phyloP scores from a whole-genome alignment of 2,329 filamentous ascomycete genomes.

The Clarireedia paspali region DNA sequence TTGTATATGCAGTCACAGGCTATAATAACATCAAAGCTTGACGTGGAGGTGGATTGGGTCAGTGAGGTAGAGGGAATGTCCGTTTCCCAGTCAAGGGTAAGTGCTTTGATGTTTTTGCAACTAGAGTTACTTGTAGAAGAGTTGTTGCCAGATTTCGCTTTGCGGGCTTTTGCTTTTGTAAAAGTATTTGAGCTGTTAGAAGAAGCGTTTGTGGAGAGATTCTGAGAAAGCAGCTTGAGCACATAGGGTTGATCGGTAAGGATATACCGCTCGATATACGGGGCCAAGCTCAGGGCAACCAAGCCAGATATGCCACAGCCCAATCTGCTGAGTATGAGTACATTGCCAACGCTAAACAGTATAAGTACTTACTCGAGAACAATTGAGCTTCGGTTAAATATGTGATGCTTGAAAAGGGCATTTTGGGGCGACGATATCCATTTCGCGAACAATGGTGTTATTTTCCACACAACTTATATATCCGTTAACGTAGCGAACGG shows the following conservation, averaged over 20 bases:
- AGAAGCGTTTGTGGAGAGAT: conserved; percentile 51
- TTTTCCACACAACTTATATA: conserved; percentile 73
- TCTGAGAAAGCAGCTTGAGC: conserved; percentile 65
- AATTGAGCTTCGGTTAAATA: conserved; percentile 47
- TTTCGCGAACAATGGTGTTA: conserved; percentile 72
- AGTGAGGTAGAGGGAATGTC: conserved; percentile 17
- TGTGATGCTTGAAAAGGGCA: conserved; percentile 47
- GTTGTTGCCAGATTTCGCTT: conserved; percentile 16
- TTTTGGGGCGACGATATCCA: conserved; percentile 65
- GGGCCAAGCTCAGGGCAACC: conserved; percentile 60
- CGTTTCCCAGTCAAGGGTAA: conserved; percentile 75
- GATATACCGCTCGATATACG: conserved; percentile 54
- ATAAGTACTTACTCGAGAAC: conserved; percentile 14
- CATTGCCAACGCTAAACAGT: not conserved
- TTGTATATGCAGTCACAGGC: conserved; percentile 97
- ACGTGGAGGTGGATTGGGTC: conserved; percentile 20
- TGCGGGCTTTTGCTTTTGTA: conserved; percentile 5
- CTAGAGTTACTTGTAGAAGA: not conserved
- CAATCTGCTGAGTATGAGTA: conserved; percentile 47
- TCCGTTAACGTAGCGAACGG: not conserved
- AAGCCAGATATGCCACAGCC: conserved; percentile 84
- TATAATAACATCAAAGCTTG: conserved; percentile 63
- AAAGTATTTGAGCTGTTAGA: not conserved
- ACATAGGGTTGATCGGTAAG: conserved; percentile 89
- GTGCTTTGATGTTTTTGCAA: conserved; percentile 1